A percentile compares a stretch with the other conserved stretches of the same genome.
Conservation (phyloP, 1,284 basidiomycete genomes). For the Cutaneotrichosporon sp. region DNA sequence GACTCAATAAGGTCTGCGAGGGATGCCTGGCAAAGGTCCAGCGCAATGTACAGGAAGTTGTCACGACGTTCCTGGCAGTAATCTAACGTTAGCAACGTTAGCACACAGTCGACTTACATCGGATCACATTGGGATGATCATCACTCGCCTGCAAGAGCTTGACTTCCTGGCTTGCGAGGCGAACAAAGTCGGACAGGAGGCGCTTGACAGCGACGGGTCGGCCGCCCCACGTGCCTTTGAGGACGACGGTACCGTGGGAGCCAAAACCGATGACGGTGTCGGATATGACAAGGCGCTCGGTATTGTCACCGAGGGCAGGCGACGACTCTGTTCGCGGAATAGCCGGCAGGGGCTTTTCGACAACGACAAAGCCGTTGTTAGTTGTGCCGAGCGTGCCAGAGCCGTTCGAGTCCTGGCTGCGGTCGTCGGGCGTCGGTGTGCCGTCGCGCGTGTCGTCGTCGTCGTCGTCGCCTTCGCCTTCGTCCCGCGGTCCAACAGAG, state of each 20-base stretch:
- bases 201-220: slow-evolving; percentile 96
- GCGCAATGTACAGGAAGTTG: slow-evolving; percentile 94
- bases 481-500: slow-evolving; percentile 41
- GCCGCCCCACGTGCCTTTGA: slow-evolving; percentile 87
- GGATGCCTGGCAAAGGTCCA: slow-evolving; percentile 92
- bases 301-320: slow-evolving; percentile 32
- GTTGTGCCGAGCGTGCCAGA: neutral
- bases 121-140: slow-evolving; percentile 96
- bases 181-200: slow-evolving; percentile 89
- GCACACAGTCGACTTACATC: slow-evolving; percentile 52
- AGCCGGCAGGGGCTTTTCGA: slow-evolving; percentile 39
- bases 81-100: slow-evolving; percentile 46
- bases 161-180: slow-evolving; percentile 89
- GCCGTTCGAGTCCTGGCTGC: neutral
- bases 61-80: slow-evolving; percentile 93
- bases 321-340: slow-evolving; percentile 36
- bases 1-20: slow-evolving; percentile 87
- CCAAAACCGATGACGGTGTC: slow-evolving; percentile 82
- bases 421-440: slow-evolving; percentile 11
- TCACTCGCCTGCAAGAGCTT: slow-evolving; percentile 91
- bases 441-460: slow-evolving; percentile 25
- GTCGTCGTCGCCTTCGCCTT: slow-evolving; percentile 47
- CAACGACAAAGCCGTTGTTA: slow-evolving; percentile 25
- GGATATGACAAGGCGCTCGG: slow-evolving; percentile 58
- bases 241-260: slow-evolving; percentile 93